phyloP scores from a whole-genome alignment of 73 alveolate species.

The Urostyla sp. region DNA sequence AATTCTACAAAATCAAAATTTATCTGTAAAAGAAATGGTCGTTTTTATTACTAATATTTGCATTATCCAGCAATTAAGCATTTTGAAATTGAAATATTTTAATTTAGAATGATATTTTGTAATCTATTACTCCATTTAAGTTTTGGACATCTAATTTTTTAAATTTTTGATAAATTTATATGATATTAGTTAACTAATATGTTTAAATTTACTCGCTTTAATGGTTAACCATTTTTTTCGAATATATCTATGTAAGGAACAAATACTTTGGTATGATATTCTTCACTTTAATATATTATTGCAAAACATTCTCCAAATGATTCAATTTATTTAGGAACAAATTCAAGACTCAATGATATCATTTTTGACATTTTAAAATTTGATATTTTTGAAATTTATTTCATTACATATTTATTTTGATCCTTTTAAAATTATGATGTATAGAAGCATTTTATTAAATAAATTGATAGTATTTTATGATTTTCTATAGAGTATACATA shows the following conservation, averaged over 20 bases:
- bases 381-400: background rate
- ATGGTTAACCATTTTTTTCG: constrained; percentile 33
- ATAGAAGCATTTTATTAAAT: background rate
- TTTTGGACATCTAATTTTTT: constrained; percentile 17
- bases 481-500: constrained; percentile 13
- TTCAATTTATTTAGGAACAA: constrained; percentile 4
- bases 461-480: constrained; percentile 1
- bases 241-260: constrained; percentile 13
- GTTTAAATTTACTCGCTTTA: constrained; percentile 12
- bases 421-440: background rate
- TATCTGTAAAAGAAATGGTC: background rate
- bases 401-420: background rate
- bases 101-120: background rate
- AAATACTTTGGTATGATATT: background rate
- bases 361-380: constrained; percentile 27
- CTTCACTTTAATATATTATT: background rate
- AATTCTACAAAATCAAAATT: background rate
- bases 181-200: background rate
- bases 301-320: constrained; percentile 11
- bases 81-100: background rate
- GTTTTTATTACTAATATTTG: background rate
- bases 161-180: background rate
- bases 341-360: constrained; percentile 16
- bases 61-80: constrained; percentile 28
- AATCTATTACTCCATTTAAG: constrained; percentile 39